Conservation (phyloP, 768 basidiomycete genomes). For the Pleurotus platypus region DNA sequence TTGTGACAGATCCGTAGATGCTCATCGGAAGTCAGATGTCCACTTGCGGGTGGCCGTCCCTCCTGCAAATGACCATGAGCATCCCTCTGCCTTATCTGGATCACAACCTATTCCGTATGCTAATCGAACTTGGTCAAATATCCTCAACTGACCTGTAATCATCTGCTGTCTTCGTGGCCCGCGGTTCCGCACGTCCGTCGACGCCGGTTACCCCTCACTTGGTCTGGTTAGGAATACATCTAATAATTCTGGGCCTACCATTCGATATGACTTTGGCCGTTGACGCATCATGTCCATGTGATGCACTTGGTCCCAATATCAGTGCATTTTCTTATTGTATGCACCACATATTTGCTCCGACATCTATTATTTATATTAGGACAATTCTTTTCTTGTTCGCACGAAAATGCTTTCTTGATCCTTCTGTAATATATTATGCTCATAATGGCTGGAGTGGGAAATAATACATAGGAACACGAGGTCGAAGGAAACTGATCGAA, state of each 20-base stretch:
- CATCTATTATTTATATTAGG: conserved; percentile 2
- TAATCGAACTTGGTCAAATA: conserved; percentile 6
- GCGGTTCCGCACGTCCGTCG: neutral
- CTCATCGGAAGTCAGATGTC: neutral
- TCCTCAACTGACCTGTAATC: neutral
- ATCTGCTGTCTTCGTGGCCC: too few species aligned
- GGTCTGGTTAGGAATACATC: too few species aligned
- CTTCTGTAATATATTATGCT: neutral
- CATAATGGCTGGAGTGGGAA: neutral
- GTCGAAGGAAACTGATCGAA: conserved; percentile 7
- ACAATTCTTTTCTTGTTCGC: too few species aligned
- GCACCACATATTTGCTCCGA: neutral
- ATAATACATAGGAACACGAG: conserved; percentile 6
- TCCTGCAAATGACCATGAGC: neutral
- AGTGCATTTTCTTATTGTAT: neutral
- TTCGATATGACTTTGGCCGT: conserved; percentile 1
- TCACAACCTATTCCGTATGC: neutral
- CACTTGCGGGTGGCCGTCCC: neutral
- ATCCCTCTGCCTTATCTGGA: neutral
- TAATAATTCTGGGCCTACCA: too few species aligned
- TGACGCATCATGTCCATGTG: conserved; percentile 2
- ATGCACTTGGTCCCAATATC: conserved; percentile 3
- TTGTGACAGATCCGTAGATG: too few species aligned
- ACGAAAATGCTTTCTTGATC: too few species aligned
- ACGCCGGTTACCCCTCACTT: neutral